phyloP scores from a whole-genome alignment of 208 protist genomes.

The Kentomonas sorsogonicus region DNA sequence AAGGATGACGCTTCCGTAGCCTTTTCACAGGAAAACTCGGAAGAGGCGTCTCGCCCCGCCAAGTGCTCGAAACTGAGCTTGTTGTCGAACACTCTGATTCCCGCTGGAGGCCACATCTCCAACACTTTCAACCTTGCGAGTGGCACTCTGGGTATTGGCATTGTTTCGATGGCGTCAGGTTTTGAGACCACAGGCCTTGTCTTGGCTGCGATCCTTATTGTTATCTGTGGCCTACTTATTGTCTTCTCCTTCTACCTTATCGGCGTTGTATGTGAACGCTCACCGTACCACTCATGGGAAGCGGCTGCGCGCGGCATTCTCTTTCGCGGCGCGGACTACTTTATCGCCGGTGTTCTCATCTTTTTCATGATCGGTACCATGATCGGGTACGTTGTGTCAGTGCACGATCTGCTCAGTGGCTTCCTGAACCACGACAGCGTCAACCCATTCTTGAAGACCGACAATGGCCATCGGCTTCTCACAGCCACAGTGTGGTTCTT shows the following conservation, averaged over 20 bases:
- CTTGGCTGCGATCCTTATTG: slow-evolving; percentile 39
- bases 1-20: too few relatives aligned
- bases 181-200: slow-evolving; percentile 50
- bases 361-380: slow-evolving; percentile 42
- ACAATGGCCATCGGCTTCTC: slow-evolving; percentile 35
- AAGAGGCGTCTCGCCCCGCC: too few relatives aligned
- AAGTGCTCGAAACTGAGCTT: too few relatives aligned
- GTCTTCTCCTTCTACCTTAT: slow-evolving; percentile 67
- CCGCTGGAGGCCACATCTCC: slow-evolving; percentile 42
- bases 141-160: slow-evolving; percentile 48
- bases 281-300: slow-evolving; percentile 43
- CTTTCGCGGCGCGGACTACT: slow-evolving; percentile 51
- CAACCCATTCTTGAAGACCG: slow-evolving; percentile 20
- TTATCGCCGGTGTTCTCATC: slow-evolving; percentile 35
- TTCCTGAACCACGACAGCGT: slow-evolving; percentile 27
- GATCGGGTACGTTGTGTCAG: slow-evolving; percentile 53
- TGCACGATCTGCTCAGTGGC: slow-evolving; percentile 35
- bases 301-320: slow-evolving; percentile 39
- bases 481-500: slow-evolving; percentile 42
- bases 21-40: too few relatives aligned
- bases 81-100: slow-evolving; percentile 25
- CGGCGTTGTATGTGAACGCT: slow-evolving; percentile 45
- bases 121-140: slow-evolving; percentile 58
- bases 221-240: slow-evolving; percentile 34
- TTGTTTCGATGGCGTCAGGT: slow-evolving; percentile 50